A percentile compares a stretch with the other conserved stretches of the same genome.
phyloP scores from a whole-genome alignment of 2,329 filamentous ascomycete genomes.

The Colletotrichum sp. region DNA sequence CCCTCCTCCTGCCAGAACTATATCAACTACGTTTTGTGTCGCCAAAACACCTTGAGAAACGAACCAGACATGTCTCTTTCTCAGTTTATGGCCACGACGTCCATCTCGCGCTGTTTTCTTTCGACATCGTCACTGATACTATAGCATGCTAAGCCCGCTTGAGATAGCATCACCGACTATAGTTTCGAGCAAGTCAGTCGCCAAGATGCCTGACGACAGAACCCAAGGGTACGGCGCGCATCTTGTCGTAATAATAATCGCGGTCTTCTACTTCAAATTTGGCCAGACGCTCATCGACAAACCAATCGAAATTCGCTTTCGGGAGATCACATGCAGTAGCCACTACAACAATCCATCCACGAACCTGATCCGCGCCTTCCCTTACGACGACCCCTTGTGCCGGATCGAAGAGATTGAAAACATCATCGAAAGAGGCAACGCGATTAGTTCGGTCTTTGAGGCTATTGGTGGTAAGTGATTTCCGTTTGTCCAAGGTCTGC shows the following conservation, averaged over 20 bases:
- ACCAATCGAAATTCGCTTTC: background rate
- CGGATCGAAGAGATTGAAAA: background rate
- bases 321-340: background rate
- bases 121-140: too few species aligned
- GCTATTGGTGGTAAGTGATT: background rate
- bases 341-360: accelerated
- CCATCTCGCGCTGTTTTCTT: background rate
- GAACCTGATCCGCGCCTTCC: background rate
- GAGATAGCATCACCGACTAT: background rate
- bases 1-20: background rate
- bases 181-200: background rate
- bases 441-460: background rate
- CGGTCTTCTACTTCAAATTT: background rate
- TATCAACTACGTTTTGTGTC: background rate
- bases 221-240: background rate
- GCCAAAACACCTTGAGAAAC: background rate
- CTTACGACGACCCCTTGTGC: background rate
- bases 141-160: background rate
- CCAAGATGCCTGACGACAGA: background rate
- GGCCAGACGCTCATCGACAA: background rate
- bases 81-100: background rate
- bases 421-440: background rate
- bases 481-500: background rate
- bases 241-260: accelerated
- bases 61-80: background rate